Evolutionary conservation across 2,329 filamentous ascomycete species (phyloP).

Genomic region (Xylariaceae sp.): DNA sequence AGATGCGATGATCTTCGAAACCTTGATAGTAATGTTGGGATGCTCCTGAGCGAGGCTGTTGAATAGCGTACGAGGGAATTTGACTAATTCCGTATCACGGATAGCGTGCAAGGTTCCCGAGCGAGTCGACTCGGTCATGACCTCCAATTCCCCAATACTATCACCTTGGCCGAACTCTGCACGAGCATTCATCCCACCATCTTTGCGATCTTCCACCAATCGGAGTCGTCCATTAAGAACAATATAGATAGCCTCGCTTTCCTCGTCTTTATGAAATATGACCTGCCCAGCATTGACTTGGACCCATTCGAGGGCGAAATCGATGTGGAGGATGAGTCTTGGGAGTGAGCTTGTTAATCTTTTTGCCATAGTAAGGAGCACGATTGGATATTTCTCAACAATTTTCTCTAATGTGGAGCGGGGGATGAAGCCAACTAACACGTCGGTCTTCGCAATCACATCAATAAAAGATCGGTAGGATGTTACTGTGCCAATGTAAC

Average conservation of each 20-base stretch:
- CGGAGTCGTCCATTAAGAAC: constrained; percentile 91
- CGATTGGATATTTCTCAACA: constrained; percentile 88
- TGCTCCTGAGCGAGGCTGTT: constrained; percentile 98
- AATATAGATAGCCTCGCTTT: constrained; percentile 98
- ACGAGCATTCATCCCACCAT: constrained; percentile 80
- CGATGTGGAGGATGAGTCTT: constrained; percentile 89
- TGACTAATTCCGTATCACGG: constrained; percentile 92
- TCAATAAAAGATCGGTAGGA: constrained; percentile 96
- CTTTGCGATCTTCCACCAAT: constrained; percentile 78
- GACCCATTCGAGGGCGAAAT: constrained; percentile 97
- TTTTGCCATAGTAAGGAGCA: constrained; percentile 95
- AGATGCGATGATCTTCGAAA: constrained; percentile 96
- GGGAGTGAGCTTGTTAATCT: constrained; percentile 87
- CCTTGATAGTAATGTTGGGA: constrained; percentile 97
- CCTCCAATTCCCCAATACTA: constrained; percentile 94
- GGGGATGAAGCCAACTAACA: constrained; percentile 94
- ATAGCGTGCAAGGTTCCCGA: constrained; percentile 93
- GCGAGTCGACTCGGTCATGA: constrained; percentile 91
- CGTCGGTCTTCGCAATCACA: constrained; percentile 95
- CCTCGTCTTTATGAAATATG: constrained; percentile 89
- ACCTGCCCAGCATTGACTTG: constrained; percentile 95
- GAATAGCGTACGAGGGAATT: constrained; percentile 93
- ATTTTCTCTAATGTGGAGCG: constrained; percentile 85
- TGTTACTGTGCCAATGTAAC: constrained; percentile 91
- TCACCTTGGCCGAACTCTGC: constrained; percentile 97